Percentiles rank a stretch among this genome's conserved stretches.
Evolutionary conservation across 371 early-diverging fungal genomes (phyloP).

Genomic region (Chytridium lagenaria): DNA sequence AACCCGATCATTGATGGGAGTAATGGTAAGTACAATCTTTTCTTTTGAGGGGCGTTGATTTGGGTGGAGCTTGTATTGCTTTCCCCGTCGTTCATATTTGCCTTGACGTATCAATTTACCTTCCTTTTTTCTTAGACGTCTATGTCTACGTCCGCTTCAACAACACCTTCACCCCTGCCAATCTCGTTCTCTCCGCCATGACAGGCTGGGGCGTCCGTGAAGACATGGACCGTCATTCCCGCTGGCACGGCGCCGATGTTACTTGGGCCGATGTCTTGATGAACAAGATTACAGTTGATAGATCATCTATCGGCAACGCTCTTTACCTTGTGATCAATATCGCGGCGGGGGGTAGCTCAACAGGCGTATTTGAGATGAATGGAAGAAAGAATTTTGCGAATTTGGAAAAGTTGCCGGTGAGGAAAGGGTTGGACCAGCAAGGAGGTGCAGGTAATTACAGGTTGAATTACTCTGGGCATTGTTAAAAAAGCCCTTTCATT

Average conservation of each 20-base stretch:
- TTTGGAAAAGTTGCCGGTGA: constrained; percentile 31
- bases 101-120: not conserved
- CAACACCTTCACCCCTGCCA: constrained; percentile 45
- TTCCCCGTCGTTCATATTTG: not conserved
- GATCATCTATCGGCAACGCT: constrained; percentile 54
- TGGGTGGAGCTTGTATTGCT: no score
- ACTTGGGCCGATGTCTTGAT: constrained; percentile 57
- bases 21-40: constrained; percentile 17
- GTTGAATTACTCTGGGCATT: no score
- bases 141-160: constrained; percentile 53
- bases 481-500: no score
- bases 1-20: constrained; percentile 34
- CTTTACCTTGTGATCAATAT: constrained; percentile 54
- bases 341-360: constrained; percentile 44
- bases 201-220: constrained; percentile 56
- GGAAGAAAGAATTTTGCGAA: constrained; percentile 46
- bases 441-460: not conserved
- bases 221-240: constrained; percentile 47
- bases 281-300: constrained; percentile 57
- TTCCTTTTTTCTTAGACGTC: constrained; percentile 35
- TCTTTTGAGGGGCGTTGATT: no score
- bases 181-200: constrained; percentile 44
- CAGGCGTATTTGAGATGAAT: constrained; percentile 34
- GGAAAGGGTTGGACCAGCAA: constrained; percentile 17
- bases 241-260: constrained; percentile 56